A percentile compares a stretch with the other conserved stretches of the same genome.
These are phyloP conservation scores for Bromus sterilis DNA, from an alignment of 176 grass and related monocot genomes.

Conservation along the genomic window DNA sequence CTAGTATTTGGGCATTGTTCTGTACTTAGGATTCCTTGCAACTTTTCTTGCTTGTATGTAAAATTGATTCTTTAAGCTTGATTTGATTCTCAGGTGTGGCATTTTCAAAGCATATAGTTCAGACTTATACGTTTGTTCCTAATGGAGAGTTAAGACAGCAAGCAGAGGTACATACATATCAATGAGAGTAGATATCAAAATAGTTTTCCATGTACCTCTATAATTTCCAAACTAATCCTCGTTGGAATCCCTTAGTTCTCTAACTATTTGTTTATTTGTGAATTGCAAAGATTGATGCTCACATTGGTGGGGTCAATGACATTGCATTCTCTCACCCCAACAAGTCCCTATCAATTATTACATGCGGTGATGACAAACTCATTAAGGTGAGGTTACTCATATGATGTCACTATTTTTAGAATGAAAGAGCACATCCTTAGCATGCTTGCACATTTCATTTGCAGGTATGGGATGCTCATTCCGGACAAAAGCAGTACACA, in stretches of 20 bases:
- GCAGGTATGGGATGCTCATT: conserved; percentile 97
- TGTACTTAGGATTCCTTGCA: background rate
- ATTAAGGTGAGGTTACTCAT: conserved; percentile 67
- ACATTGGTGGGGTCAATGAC: conserved; percentile 96
- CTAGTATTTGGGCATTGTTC: background rate
- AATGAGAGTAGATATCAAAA: background rate
- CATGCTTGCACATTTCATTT: conserved; percentile 13
- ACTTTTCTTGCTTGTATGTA: background rate
- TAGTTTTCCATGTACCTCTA: background rate
- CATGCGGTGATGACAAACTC: conserved; percentile 95
- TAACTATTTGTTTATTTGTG: conserved; percentile 15
- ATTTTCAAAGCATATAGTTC: conserved; percentile 99
- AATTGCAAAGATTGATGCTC: conserved; percentile 81
- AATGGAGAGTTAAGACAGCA: conserved; percentile 89
- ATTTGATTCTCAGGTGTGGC: conserved; percentile 75
- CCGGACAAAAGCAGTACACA: conserved; percentile 90
- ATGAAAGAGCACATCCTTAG: conserved; percentile 1
- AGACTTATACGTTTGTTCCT: conserved; percentile 73
- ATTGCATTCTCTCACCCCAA: conserved; percentile 99
- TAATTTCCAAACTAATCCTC: background rate
- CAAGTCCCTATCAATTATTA: conserved; percentile 94
- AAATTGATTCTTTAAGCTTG: conserved; percentile 16
- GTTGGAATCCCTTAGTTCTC: background rate
- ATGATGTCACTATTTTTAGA: background rate
- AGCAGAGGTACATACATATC: conserved; percentile 65